Evolutionary conservation across 768 basidiomycete genomes (phyloP).

Genomic region (Rhodotorula diobovata): DNA sequence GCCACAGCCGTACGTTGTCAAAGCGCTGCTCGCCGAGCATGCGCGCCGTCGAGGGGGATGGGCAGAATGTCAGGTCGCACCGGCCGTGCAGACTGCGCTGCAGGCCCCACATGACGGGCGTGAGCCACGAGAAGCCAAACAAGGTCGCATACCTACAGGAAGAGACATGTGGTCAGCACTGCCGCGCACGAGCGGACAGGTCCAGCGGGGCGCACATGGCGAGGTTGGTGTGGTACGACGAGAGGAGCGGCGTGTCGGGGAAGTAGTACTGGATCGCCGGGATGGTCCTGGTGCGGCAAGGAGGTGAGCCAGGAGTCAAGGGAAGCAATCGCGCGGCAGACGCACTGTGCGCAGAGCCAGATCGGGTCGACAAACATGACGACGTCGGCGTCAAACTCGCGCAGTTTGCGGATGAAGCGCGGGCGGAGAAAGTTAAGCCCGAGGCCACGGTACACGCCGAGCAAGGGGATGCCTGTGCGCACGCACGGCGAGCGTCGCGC

Average conservation of each 20-base stretch:
- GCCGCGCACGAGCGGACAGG: no score
- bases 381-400: slow-evolving; percentile 49
- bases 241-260: slow-evolving; percentile 45
- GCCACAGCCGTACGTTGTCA: slow-evolving; percentile 49
- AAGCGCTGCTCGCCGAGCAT: slow-evolving; percentile 48
- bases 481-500: no score
- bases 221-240: slow-evolving; percentile 51
- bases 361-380: slow-evolving; percentile 53
- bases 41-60: slow-evolving; percentile 48
- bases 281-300: slow-evolving; percentile 17
- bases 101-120: slow-evolving; percentile 49
- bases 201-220: slow-evolving; percentile 28
- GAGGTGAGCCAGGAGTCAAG: no score
- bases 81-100: slow-evolving; percentile 36
- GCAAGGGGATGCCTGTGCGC: slow-evolving; percentile 46
- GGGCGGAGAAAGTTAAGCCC: slow-evolving; percentile 52
- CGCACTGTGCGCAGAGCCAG: slow-evolving; percentile 52
- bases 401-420: slow-evolving; percentile 46
- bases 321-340: background rate
- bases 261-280: slow-evolving; percentile 26
- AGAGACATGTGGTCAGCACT: no score
- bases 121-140: slow-evolving; percentile 50
- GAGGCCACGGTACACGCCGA: slow-evolving; percentile 49
- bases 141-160: slow-evolving; percentile 49
- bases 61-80: slow-evolving; percentile 50